Conservation (phyloP, 306 rosid genomes). For the Pachyrhizus erosus region DNA sequence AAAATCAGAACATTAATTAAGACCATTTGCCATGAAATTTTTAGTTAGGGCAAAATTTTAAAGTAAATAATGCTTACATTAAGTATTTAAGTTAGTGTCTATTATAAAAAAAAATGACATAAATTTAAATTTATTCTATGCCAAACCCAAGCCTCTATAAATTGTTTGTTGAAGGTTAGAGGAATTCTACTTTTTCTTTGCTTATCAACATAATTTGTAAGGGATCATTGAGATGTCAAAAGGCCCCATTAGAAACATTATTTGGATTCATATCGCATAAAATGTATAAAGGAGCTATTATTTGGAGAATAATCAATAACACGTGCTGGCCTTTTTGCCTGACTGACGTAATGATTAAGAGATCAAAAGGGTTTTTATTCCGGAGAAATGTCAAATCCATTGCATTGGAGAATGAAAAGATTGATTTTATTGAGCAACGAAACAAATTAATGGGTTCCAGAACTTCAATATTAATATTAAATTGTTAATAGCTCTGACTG, state of each 20-base stretch:
- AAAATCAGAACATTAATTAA: neutral
- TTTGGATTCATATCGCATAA: neutral
- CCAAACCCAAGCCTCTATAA: neutral
- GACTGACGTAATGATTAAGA: slow-evolving; percentile 56
- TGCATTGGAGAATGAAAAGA: slow-evolving; percentile 32
- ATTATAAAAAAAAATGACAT: neutral
- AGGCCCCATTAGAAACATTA: slow-evolving; percentile 44
- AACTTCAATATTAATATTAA: slow-evolving; percentile 33
- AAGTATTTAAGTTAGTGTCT: neutral
- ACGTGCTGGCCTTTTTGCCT: slow-evolving; percentile 49
- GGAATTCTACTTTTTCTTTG: slow-evolving; percentile 1
- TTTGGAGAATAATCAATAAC: slow-evolving; percentile 46
- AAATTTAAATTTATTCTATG: neutral
- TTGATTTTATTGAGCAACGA: slow-evolving; percentile 48
- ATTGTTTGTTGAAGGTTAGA: slow-evolving; percentile 14
- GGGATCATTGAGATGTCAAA: neutral
- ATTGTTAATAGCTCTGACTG: neutral
- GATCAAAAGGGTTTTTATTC: slow-evolving; percentile 28
- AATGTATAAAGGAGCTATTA: slow-evolving; percentile 30
- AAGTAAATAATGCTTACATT: neutral
- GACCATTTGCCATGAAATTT: neutral
- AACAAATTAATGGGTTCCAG: slow-evolving; percentile 31
- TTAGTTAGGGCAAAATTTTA: neutral
- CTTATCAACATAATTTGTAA: neutral
- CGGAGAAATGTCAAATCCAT: slow-evolving; percentile 45